These are phyloP conservation scores for Ogataea haglerorum DNA, from an alignment of 805 yeast species.

Conservation along the genomic window DNA sequence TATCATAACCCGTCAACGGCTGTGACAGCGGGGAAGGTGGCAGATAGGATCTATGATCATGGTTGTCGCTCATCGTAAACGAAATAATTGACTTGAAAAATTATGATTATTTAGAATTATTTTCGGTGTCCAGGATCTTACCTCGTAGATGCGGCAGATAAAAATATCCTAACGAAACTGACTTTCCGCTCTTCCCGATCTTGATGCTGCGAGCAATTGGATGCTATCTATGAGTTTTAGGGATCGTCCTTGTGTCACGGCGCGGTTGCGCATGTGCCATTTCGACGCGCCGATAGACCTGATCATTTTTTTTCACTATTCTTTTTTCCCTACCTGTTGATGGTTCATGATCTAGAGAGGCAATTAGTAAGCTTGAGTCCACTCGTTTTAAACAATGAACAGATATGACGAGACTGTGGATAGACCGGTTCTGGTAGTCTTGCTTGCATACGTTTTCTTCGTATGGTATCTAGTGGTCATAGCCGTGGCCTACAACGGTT, in stretches of 20 bases:
- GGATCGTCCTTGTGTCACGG: too few relatives aligned
- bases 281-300: conserved; percentile 10
- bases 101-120: not conserved
- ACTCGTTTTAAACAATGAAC: not conserved
- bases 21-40: conserved; percentile 26
- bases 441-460: conserved; percentile 18
- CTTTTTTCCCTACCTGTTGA: not conserved
- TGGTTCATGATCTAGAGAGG: not conserved
- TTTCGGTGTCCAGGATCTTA: not conserved
- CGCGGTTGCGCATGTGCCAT: not conserved
- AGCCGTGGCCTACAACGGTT: conserved; percentile 28
- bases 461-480: conserved; percentile 32
- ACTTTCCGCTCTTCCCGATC: too few relatives aligned
- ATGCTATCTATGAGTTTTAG: too few relatives aligned
- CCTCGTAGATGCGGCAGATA: too few relatives aligned
- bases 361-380: not conserved
- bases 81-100: conserved; percentile 5
- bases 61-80: conserved; percentile 5
- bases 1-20: conserved; percentile 16
- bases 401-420: not conserved
- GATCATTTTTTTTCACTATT: not conserved
- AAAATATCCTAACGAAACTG: too few relatives aligned
- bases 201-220: too few relatives aligned
- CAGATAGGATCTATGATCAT: conserved; percentile 6
- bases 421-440: not conserved